These are phyloP conservation scores for Phytomonas serpens DNA, from an alignment of 208 protist species.

Conservation along the genomic window DNA sequence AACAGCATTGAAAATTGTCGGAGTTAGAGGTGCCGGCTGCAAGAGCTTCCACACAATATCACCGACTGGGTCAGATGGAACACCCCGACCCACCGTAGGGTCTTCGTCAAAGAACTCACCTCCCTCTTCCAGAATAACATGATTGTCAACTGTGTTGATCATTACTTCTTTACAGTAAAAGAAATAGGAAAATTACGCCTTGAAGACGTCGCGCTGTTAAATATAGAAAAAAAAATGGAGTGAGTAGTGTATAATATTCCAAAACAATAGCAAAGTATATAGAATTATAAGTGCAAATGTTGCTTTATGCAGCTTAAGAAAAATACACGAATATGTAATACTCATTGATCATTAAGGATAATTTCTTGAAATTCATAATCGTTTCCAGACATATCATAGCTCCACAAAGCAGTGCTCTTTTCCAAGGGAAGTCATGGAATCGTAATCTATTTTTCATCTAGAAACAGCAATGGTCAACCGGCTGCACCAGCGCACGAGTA, in stretches of 20 bases:
- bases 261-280: neutral
- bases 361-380: neutral
- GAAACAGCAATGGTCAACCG: neutral
- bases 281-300: neutral
- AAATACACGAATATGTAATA: neutral
- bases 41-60: conserved; percentile 36
- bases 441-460: neutral
- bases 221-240: conserved; percentile 4
- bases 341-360: neutral
- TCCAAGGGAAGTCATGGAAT: neutral
- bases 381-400: neutral
- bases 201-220: neutral
- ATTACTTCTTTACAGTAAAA: neutral
- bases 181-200: conserved; percentile 9
- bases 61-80: conserved; percentile 49
- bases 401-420: neutral
- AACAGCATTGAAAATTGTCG: neutral
- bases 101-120: conserved; percentile 82
- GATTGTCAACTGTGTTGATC: conserved; percentile 6
- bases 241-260: neutral
- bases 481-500: neutral
- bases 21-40: conserved; percentile 10
- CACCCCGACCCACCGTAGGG: conserved; percentile 59
- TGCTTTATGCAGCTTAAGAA: neutral
- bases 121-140: conserved; percentile 61